Percentiles rank a stretch among this genome's conserved stretches.
Evolutionary conservation across 1,284 basidiomycete species (phyloP).

Genomic region (Amylostereum areolatum): DNA sequence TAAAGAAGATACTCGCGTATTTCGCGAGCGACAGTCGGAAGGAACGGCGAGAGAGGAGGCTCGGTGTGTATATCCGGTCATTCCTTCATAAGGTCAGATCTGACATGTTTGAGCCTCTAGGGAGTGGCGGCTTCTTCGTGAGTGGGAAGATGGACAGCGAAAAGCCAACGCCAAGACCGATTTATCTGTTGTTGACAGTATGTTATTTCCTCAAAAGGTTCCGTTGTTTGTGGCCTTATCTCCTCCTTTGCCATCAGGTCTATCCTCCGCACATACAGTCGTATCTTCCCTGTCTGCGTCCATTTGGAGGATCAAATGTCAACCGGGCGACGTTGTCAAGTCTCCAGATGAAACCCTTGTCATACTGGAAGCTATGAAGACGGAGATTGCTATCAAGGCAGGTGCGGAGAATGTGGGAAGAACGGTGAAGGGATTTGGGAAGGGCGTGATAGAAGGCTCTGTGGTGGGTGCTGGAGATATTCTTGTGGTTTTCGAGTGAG

Average conservation of each 20-base stretch:
- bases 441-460: slow-evolving; percentile 34
- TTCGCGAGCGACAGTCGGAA: slow-evolving; percentile 33
- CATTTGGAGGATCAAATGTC: slow-evolving; percentile 52
- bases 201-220: not conserved
- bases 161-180: not conserved
- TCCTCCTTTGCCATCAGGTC: slow-evolving; percentile 1
- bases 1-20: slow-evolving; percentile 34
- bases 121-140: slow-evolving; percentile 24
- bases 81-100: not conserved
- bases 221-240: not conserved
- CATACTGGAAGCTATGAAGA: slow-evolving; percentile 73
- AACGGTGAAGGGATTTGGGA: slow-evolving; percentile 33
- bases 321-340: slow-evolving; percentile 37
- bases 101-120: slow-evolving; percentile 15
- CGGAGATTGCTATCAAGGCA: slow-evolving; percentile 46
- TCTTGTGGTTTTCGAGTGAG: slow-evolving; percentile 29
- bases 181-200: not conserved
- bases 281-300: slow-evolving; percentile 45
- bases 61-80: slow-evolving; percentile 23
- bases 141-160: slow-evolving; percentile 25
- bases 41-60: slow-evolving; percentile 33
- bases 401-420: slow-evolving; percentile 42
- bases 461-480: slow-evolving; percentile 39
- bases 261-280: slow-evolving; percentile 15
- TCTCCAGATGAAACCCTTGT: slow-evolving; percentile 43